A percentile compares a stretch with the other conserved stretches of the same genome.
phyloP scores from a whole-genome alignment of 2,329 filamentous ascomycete species.

The Trichoderma sp. region DNA sequence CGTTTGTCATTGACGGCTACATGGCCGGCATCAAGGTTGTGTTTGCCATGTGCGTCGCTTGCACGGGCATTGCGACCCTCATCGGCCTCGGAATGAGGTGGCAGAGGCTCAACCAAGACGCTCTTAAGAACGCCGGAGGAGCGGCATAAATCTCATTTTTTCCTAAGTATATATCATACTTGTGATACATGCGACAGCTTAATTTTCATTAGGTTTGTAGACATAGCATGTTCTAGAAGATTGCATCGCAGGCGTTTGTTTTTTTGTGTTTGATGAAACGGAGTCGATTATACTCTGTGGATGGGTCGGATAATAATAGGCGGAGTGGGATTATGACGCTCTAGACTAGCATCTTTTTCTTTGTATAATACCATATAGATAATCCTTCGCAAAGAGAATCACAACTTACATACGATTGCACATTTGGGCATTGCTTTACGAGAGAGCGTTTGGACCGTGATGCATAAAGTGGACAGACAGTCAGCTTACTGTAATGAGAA shows the following conservation, averaged over 20 bases:
- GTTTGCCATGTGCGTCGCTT: conserved; percentile 56
- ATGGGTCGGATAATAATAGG: neutral
- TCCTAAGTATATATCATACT: neutral
- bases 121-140: conserved; percentile 28
- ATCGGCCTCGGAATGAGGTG: conserved; percentile 38
- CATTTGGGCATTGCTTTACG: neutral
- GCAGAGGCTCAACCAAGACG: conserved; percentile 37
- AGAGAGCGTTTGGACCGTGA: neutral
- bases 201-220: neutral
- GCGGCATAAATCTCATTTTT: conserved; percentile 29
- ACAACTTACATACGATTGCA: neutral
- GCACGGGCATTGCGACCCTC: conserved; percentile 41
- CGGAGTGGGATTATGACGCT: neutral
- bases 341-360: neutral
- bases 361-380: conserved; percentile 7
- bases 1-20: conserved; percentile 58
- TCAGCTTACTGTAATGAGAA: conserved; percentile 13
- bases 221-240: neutral
- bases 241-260: conserved; percentile 12
- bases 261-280: neutral
- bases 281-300: neutral
- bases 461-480: neutral
- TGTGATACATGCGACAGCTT: neutral
- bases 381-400: neutral
- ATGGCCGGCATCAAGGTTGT: conserved; percentile 62